Evolutionary conservation across 768 basidiomycete genomes (phyloP).

Genomic region (Mrakia gelida): DNA sequence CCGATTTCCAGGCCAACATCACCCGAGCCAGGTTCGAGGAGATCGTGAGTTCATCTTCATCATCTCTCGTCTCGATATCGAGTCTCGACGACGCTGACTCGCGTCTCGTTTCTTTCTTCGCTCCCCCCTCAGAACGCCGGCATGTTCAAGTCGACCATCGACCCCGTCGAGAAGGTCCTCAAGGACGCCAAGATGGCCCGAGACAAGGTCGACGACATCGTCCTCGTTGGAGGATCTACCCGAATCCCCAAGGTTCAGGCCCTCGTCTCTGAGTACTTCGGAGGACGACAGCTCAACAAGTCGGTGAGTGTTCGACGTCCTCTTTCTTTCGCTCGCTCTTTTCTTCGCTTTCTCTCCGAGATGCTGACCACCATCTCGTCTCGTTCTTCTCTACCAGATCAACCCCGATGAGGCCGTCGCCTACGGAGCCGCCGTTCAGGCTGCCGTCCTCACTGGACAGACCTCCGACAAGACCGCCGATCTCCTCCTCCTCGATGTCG

Average conservation of each 20-base stretch:
- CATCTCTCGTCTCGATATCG: background rate
- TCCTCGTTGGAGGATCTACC: constrained; percentile 98
- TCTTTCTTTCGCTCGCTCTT: background rate
- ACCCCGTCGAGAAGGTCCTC: constrained; percentile 97
- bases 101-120: background rate
- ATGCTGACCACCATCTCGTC: background rate
- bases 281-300: constrained; percentile 97
- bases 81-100: background rate
- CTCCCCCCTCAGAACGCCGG: constrained; percentile 56
- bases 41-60: constrained; percentile 50
- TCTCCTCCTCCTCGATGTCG: constrained; percentile 95
- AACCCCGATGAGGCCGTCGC: constrained; percentile 99
- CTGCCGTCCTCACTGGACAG: constrained; percentile 95
- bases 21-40: constrained; percentile 99
- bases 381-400: constrained; percentile 51
- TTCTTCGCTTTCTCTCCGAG: too few species aligned
- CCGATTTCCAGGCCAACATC: constrained; percentile 98
- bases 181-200: constrained; percentile 98
- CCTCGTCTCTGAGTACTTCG: constrained; percentile 97
- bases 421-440: constrained; percentile 99
- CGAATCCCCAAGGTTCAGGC: constrained; percentile 99
- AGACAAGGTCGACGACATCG: constrained; percentile 93
- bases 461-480: constrained; percentile 99
- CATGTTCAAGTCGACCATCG: constrained; percentile 94
- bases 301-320: constrained; percentile 47